Percentiles rank a stretch among this genome's conserved stretches.
Evolutionary conservation across 306 rosid species (phyloP).

Genomic region (Luffa aegyptiaca): DNA sequence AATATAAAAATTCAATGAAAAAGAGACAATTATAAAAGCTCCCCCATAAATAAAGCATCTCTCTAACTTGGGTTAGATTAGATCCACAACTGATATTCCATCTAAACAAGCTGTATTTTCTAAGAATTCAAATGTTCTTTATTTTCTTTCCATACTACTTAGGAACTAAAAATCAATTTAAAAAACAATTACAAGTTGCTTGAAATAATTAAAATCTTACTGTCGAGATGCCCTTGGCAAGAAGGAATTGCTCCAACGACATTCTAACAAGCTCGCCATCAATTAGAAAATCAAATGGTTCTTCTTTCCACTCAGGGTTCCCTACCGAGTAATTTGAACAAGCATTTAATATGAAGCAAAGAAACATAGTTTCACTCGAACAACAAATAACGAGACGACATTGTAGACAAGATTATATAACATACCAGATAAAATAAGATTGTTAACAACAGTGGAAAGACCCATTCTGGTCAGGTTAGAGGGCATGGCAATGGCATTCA

Average conservation of each 20-base stretch:
- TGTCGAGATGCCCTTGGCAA: slow-evolving; percentile 75
- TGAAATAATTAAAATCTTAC: slow-evolving; percentile 18
- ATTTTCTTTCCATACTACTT: neutral
- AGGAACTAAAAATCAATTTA: neutral
- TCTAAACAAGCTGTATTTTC: neutral
- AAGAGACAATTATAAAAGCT: neutral
- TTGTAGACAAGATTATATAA: neutral
- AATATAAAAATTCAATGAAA: neutral
- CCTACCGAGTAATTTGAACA: slow-evolving; percentile 16
- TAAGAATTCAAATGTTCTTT: neutral
- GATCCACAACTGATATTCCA: neutral
- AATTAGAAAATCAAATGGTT: slow-evolving; percentile 79
- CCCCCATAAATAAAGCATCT: neutral
- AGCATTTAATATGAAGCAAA: neutral
- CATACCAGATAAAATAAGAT: slow-evolving; percentile 47
- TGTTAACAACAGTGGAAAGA: slow-evolving; percentile 72
- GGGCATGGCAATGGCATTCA: slow-evolving; percentile 54
- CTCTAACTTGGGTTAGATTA: neutral
- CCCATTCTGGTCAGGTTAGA: slow-evolving; percentile 57
- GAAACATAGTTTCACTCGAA: neutral
- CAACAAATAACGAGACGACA: neutral
- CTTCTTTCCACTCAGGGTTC: slow-evolving; percentile 45
- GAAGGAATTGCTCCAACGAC: slow-evolving; percentile 80
- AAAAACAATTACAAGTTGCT: neutral
- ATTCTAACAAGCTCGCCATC: slow-evolving; percentile 79